A percentile compares a stretch with the other conserved stretches of the same genome.
Conservation (phyloP, 2,329 filamentous ascomycete genomes). For the Xylariaceae sp. region DNA sequence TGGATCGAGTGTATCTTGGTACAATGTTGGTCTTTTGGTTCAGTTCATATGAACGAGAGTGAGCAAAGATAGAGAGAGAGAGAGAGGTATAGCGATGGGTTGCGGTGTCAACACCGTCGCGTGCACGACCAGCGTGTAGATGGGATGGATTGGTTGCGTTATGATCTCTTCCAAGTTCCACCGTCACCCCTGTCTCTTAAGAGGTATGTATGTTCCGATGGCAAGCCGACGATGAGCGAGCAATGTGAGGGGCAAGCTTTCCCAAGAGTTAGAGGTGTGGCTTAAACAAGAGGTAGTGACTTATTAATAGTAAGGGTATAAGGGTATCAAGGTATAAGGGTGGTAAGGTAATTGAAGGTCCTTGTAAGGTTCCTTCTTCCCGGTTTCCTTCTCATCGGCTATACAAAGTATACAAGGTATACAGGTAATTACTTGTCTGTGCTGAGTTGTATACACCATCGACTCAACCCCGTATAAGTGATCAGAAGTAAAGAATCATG, state of each 20-base stretch:
- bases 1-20: background rate
- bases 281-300: no score
- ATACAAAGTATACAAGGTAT: no score
- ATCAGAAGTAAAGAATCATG: background rate
- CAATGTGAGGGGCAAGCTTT: constrained; percentile 34
- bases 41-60: background rate
- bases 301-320: no score
- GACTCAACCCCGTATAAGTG: no score
- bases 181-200: constrained; percentile 20
- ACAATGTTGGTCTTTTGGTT: background rate
- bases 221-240: constrained; percentile 32
- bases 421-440: no score
- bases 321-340: no score
- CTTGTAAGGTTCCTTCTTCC: no score
- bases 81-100: constrained; percentile 10
- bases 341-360: no score
- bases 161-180: constrained; percentile 7
- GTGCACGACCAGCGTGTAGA: constrained; percentile 33
- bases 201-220: constrained; percentile 20
- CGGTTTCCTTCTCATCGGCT: no score
- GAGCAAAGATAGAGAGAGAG: background rate
- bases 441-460: no score
- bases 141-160: constrained; percentile 3
- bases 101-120: constrained; percentile 31
- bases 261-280: no score